Base-by-base conservation (phyloP, 441 rosid genomes). In the Lepidium campestre region DNA sequence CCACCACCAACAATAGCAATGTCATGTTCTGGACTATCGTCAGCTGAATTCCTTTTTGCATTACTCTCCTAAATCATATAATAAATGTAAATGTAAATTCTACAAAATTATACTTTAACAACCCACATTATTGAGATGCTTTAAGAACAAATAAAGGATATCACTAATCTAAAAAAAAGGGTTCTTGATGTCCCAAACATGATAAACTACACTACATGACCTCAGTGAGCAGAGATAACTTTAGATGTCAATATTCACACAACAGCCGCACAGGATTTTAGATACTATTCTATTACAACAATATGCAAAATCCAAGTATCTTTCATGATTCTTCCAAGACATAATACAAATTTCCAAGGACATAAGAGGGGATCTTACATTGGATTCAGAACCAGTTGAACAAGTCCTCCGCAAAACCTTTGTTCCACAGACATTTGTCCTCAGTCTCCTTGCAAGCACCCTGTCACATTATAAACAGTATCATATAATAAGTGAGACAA, bases 1-100 rank as follows among this genome's bases (percentile, higher is more conserved):
- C 97, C 99, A 58, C 96, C 96, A 31, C 99, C 97, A 41, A 91
- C 92, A 62, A 94, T 85, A 58, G 96, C 97, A 81, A 91, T 72
- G 74, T 94, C 96, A 71, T 87, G 88, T 53, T 80, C 84, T 5
- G 78, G 77, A 56, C 49, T 72, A 61, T 75, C 57, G 4, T 56
- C 76, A 37, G 19, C 45, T 6, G 74, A 23, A 32, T 50, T 59
- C 53, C n/a, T 81, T 75, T 71, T 74, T 36, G 62, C 76, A 50
- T 75, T 71, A 6, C 46, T 41, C 75, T 67, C 80, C 89, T 82
- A 75, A 10, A 69, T 60, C 39, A 50, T 37, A 23, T 10, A 73
- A 36, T 1, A 75, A 23, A 54, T 22, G 15, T 36, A 5, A 37
- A 48, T 40, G 64, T 19, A 42, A 61, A 3, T 15, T 31, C 49